Evolutionary conservation across 345 rosid genomes (phyloP), one percentile per base, ranked within the genome.

Genomic region (Bruguiera parviflora): DNA sequence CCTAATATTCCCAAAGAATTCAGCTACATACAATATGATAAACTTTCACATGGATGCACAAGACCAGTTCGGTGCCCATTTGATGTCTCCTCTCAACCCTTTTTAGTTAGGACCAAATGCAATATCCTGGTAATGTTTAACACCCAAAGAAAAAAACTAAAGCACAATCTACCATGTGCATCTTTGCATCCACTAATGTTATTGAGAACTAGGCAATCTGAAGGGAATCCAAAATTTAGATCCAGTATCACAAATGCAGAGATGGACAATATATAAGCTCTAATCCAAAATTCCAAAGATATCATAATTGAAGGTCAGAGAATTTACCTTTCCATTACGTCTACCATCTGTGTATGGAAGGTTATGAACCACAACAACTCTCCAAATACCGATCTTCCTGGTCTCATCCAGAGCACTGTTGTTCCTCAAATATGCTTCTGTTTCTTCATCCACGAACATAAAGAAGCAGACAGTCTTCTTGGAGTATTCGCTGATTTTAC

Each of bases 391-490:
- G 53, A 84, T 75, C 80, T 64, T 96, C 81, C 82, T 86, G 56
- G 47, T 81, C 69, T 63, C 76, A 28, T 84, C 82, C 58, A 92
- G 75, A 65, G 81, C 86, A 65, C 92, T 72, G 43, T 84, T 80
- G 53, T 69, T 80, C 84, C 84, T 90, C 78, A 96, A 84, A 84
- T 86, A 89, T 65, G 78, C 77, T 80, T 92, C 94, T 56, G 99
- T 96, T 78, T 86, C 90, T 84, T 96, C 97, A 84, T 92, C 99
- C 58, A 89, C 95, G 77, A 96, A 96, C 96, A 96, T 87, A 71
- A 80, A 90, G 81, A 96, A 96, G 80, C 98, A 96, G 58, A 90
- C 86, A 33, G 89, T 90, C 73, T 84, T 73, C 79, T 71, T 89
- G 64, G 98, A 80, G 74, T 88, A 80, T 53, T 90, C 89, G 75